Evolutionary conservation across 1,284 basidiomycete genomes (phyloP).

Genomic region (Flammula alnicola): DNA sequence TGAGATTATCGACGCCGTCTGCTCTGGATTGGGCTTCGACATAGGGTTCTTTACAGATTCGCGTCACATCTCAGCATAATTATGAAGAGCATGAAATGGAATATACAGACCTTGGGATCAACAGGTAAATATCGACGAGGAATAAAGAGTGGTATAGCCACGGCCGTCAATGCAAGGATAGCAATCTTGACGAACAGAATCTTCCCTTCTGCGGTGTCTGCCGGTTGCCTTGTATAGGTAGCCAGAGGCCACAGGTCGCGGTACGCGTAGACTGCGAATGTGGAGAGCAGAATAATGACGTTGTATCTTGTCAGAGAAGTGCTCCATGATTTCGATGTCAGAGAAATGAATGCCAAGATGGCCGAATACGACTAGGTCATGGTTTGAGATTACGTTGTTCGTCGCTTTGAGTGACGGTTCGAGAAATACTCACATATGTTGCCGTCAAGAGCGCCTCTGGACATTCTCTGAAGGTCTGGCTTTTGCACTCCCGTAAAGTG

Average conservation of each 20-base stretch:
- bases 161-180: conserved; percentile 36
- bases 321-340: conserved; percentile 15
- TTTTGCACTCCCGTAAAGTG: conserved; percentile 3
- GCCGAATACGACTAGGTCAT: conserved; percentile 14
- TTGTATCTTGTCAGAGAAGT: conserved; percentile 12
- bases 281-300: conserved; percentile 40
- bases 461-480: background rate
- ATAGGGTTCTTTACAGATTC: conserved; percentile 42
- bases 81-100: background rate
- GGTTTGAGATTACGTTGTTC: background rate
- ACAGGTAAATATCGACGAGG: conserved; percentile 49
- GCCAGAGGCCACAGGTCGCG: conserved; percentile 65
- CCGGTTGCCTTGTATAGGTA: conserved; percentile 44
- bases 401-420: background rate
- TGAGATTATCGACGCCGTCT: conserved; percentile 62
- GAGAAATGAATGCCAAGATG: conserved; percentile 11
- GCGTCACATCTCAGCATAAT: background rate
- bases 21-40: conserved; percentile 58
- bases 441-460: conserved; percentile 1
- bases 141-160: conserved; percentile 43
- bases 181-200: conserved; percentile 42
- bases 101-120: conserved; percentile 19
- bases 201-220: conserved; percentile 37
- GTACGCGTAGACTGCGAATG: conserved; percentile 53
- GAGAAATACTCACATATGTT: conserved; percentile 5